Conservation (phyloP, 805 yeast species). For the Candida namnaoensis region DNA sequence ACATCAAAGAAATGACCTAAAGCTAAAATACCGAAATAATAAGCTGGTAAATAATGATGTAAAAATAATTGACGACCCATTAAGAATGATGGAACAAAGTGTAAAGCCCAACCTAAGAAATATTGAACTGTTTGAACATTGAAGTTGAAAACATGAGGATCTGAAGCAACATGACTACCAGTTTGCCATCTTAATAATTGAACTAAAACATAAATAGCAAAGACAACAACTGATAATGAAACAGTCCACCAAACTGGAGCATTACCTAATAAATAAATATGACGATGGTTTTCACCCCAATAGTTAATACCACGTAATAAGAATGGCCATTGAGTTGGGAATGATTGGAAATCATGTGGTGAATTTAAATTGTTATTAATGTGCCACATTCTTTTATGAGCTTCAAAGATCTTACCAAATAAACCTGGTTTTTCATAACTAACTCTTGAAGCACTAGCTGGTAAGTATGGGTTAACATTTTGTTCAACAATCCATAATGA, state of each 20-base stretch:
- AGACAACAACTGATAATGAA: slow-evolving; percentile 41
- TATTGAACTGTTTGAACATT: slow-evolving; percentile 56
- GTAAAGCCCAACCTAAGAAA: slow-evolving; percentile 62
- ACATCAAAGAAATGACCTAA: slow-evolving; percentile 62
- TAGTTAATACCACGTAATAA: slow-evolving; percentile 73
- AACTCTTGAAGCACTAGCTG: slow-evolving; percentile 34
- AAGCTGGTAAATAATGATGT: slow-evolving; percentile 90
- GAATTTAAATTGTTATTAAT: slow-evolving; percentile 62
- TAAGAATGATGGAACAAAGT: slow-evolving; percentile 66
- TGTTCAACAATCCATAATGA: slow-evolving; percentile 70
- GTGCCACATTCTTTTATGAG: slow-evolving; percentile 71
- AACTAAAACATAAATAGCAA: slow-evolving; percentile 33
- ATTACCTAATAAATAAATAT: slow-evolving; percentile 68
- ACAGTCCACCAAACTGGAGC: slow-evolving; percentile 76
- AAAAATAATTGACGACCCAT: slow-evolving; percentile 92
- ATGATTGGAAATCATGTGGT: slow-evolving; percentile 64
- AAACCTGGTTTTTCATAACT: slow-evolving; percentile 47
- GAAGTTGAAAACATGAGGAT: slow-evolving; percentile 52
- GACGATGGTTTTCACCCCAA: slow-evolving; percentile 56
- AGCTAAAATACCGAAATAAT: slow-evolving; percentile 77
- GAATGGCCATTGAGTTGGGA: slow-evolving; percentile 70
- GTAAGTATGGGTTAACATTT: slow-evolving; percentile 43
- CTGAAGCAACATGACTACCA: slow-evolving; percentile 38
- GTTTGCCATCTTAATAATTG: slow-evolving; percentile 58
- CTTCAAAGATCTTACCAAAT: slow-evolving; percentile 52